Evolutionary conservation across 257 asterid species (phyloP), one percentile per base, ranked within the genome.

Genomic region (Voacanga thouarsii): DNA sequence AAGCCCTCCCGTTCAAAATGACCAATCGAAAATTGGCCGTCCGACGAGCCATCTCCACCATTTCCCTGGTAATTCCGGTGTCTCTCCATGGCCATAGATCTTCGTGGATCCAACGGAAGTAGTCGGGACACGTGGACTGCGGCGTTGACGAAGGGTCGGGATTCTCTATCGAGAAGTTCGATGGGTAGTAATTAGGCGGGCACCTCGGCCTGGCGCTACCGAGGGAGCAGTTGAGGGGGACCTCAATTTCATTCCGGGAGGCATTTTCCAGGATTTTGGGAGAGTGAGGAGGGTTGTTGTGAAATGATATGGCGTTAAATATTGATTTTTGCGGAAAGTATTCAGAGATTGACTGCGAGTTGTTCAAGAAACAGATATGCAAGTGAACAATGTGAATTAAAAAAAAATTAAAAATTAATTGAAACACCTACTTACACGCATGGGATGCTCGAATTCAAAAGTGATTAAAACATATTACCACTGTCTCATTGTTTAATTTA

Each of bases 1-100:
- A 86, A 16, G 84, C 89, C 28, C 76, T 81, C 57, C 89, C 89
- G 39, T 83, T 65, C 39, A 86, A 49, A 68, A 86, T 77, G 23
- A 81, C 78, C 75, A 86, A 57, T 74, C 89, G 72, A 50, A 86
- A 86, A 72, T 77, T 80, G 57, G 89, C 87, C 0, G 87, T 80
- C 51, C 75, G 76, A 39, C 61, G 56, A 16, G 86, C 89, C 57
- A 28, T 72, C 73, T 59, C 76, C 82, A 86, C 85, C 89, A 79
- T 83, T 47, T 59, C 72, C 67, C 43, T 72, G 45, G 87, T 83
- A 67, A 86, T 86, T 64, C 89, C 89, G 3, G 87, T 83, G 77
- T 83, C 85, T 57, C 81, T 83, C 89, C 89, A 86, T 10, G 85
- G 85, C 87, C 85, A 84, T 64, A 86, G 78, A 59, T 86, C 87